These are phyloP conservation scores for Aechmea fasciata DNA, from an alignment of 176 grass and related monocot genomes.

Conservation along the genomic window DNA sequence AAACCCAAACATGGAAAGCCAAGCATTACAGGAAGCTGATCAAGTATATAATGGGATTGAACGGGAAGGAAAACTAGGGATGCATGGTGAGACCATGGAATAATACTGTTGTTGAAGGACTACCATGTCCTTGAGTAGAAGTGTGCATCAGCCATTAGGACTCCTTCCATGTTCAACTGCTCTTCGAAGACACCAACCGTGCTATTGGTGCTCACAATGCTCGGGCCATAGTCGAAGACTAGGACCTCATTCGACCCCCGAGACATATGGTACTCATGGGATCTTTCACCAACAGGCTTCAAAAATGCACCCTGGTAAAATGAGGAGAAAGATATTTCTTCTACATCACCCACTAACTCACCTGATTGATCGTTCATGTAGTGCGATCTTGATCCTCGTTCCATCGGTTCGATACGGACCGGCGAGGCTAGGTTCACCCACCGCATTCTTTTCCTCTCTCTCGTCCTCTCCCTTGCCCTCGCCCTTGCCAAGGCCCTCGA, in stretches of 20 bases:
- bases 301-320: constrained; percentile 7
- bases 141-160: not conserved
- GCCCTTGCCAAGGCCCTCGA: constrained; percentile 62
- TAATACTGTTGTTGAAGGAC: constrained; percentile 1
- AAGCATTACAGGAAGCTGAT: not conserved
- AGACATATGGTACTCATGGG: constrained; percentile 31
- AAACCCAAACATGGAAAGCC: not conserved
- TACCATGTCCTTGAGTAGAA: constrained; percentile 5
- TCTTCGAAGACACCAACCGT: constrained; percentile 1
- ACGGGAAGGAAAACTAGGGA: not conserved
- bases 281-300: constrained; percentile 14
- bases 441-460: constrained; percentile 61
- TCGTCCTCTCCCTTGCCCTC: constrained; percentile 77
- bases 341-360: constrained; percentile 38
- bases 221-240: constrained; percentile 11
- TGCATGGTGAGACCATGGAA: not conserved
- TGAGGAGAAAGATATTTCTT: constrained; percentile 44
- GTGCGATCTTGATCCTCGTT: constrained; percentile 16
- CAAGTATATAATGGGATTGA: not conserved
- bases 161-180: constrained; percentile 1
- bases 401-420: constrained; percentile 30
- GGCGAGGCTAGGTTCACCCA: constrained; percentile 49
- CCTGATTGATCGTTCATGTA: constrained; percentile 23
- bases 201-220: not conserved
- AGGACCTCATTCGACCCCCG: constrained; percentile 22